A percentile compares a stretch with the other conserved stretches of the same genome.
phyloP scores from a whole-genome alignment of 2,329 filamentous ascomycete genomes.

The Beauveria sp. region DNA sequence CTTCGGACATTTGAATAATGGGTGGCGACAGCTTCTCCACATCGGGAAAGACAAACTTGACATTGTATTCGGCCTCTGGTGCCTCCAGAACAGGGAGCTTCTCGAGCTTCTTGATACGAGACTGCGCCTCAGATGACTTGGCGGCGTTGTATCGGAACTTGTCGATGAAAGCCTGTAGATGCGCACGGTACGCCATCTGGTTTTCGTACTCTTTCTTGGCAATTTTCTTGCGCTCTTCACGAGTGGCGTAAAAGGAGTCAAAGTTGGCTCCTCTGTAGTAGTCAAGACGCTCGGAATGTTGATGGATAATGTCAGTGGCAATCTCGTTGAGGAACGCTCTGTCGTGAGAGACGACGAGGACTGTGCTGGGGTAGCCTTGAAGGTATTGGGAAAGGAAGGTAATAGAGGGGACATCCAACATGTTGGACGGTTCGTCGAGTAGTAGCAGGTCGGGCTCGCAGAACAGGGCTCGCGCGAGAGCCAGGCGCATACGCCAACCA shows the following conservation, averaged over 20 bases:
- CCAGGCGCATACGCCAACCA: conserved; percentile 98
- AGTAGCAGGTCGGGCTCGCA: conserved; percentile 93
- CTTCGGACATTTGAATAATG: conserved; percentile 93
- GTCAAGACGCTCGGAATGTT: conserved; percentile 92
- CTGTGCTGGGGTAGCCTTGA: conserved; percentile 85
- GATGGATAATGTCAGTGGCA: conserved; percentile 97
- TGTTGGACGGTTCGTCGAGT: conserved; percentile 98
- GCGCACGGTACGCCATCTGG: conserved; percentile 88
- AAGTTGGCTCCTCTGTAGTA: conserved; percentile 99
- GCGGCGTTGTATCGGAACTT: conserved; percentile 99
- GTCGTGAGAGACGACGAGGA: conserved; percentile 97
- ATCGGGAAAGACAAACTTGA: conserved; percentile 94
- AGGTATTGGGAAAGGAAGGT: conserved; percentile 96
- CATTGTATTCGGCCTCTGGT: conserved; percentile 88
- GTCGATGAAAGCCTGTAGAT: conserved; percentile 97
- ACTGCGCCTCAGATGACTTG: conserved; percentile 97
- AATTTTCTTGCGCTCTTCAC: conserved; percentile 93
- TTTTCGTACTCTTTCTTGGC: conserved; percentile 97
- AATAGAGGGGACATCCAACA: conserved; percentile 99
- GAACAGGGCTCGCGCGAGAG: conserved; percentile 88
- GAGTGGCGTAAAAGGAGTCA: conserved; percentile 93
- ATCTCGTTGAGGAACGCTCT: conserved; percentile 98
- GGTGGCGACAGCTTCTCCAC: conserved; percentile 96
- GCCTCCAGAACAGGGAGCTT: conserved; percentile 88
- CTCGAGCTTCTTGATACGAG: conserved; percentile 97